Evolutionary conservation across 345 rosid species (phyloP), one percentile per base, ranked within the genome.

Genomic region (Clarkia xantiana): DNA sequence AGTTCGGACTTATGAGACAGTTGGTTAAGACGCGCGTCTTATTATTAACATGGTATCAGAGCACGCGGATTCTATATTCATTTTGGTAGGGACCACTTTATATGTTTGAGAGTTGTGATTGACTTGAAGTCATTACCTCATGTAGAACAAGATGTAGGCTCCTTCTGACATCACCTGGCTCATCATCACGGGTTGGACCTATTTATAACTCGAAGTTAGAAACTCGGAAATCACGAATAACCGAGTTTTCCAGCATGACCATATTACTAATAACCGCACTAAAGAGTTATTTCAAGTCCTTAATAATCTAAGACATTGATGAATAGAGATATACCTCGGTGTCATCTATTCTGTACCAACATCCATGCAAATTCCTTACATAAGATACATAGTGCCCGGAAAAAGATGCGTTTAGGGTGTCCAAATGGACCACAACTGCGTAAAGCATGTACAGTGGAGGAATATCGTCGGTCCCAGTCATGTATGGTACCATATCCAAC

Each of bases 131-230:
- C 25, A 51, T 59, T 76, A 82, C 95, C 95, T 82, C 67, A 52
- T 82, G 74, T 86, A 86, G 66, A 86, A 86, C 68, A 86, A 68
- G 56, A 86, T 86, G 59, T 86, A 86, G 51, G 91, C 95, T 61
- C 85, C 95, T 70, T 86, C 95, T 10, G 87, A 86, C 95, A 86
- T 86, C 67, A 86, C 95, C 64, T 82, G 88, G 68, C 78, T 72
- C 72, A 72, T 72, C 44, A 82, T 67, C 55, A 86, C 91, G 20
- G 65, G 78, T 69, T 61, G 78, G 55, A 82, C 80, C 95, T 86
- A 75, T 50, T 47, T 36, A 56, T 49, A 22, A 61, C 53, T 20
- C 20, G 58, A 18, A 15, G 54, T 40, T 47, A 13, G 19, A 43
- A 45, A 8, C 22, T 56, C 9, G 18, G 39, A 38, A 34, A 19